Conservation (phyloP, 2,329 filamentous ascomycete species). For the Aspergillus sp. region DNA sequence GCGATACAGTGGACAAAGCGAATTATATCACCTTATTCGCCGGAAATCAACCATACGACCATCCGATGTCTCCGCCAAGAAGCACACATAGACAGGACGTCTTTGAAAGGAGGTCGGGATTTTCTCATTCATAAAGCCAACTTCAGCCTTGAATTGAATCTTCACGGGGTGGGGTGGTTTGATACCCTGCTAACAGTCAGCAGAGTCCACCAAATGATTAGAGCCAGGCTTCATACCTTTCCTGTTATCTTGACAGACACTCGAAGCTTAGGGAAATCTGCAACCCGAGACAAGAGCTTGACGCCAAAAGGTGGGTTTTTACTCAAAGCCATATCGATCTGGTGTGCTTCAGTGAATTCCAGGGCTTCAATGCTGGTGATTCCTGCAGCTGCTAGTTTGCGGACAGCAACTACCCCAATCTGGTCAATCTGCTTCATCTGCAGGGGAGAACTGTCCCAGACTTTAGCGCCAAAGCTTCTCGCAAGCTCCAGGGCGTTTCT, state of each 20-base stretch:
- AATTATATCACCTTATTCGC: conserved; percentile 47
- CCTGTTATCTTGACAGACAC: conserved; percentile 50
- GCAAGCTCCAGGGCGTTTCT: conserved; percentile 71
- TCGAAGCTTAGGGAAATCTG: conserved; percentile 65
- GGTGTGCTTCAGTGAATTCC: conserved; percentile 59
- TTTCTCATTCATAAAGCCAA: conserved; percentile 68
- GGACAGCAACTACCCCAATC: conserved; percentile 69
- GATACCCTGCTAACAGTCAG: conserved; percentile 21
- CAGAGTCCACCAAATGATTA: conserved; percentile 15
- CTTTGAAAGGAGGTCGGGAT: conserved; percentile 57
- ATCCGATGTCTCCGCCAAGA: conserved; percentile 67
- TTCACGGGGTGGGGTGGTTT: conserved; percentile 42
- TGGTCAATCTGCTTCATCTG: conserved; percentile 80
- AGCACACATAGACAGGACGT: conserved; percentile 64
- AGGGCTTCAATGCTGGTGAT: conserved; percentile 70
- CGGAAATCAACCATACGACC: conserved; percentile 66
- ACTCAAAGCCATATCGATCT: conserved; percentile 71
- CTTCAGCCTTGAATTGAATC: conserved; percentile 60
- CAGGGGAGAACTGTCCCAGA: conserved; percentile 76
- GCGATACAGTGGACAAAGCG: conserved; percentile 12
- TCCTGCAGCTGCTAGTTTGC: conserved; percentile 67
- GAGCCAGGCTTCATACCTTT: conserved; percentile 37
- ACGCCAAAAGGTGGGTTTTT: conserved; percentile 80
- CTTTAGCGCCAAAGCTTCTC: conserved; percentile 67
- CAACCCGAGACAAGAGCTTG: conserved; percentile 60